Percentiles rank a stretch among this genome's conserved stretches.
Conservation (phyloP, 495 filamentous ascomycete genomes). For the Aspergillus diversus region DNA sequence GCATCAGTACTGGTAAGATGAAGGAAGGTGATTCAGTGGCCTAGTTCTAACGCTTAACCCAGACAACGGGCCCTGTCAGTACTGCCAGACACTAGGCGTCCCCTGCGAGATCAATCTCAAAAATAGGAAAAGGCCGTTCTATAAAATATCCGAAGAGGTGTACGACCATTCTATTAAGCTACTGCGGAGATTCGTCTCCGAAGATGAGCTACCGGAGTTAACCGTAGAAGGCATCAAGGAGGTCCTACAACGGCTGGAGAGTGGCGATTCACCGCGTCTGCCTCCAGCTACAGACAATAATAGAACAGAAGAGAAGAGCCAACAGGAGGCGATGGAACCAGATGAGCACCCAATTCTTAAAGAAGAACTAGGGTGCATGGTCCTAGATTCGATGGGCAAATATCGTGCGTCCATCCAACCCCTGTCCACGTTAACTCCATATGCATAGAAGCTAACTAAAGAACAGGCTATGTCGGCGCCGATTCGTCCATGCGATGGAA, state of each 20-base stretch:
- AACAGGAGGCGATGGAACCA: background rate
- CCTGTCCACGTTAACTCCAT: too few species aligned
- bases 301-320: background rate
- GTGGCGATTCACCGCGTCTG: background rate
- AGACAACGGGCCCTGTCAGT: constrained; percentile 1
- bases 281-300: background rate
- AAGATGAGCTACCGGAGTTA: constrained; percentile 3
- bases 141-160: constrained; percentile 2
- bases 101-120: constrained; percentile 2
- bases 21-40: background rate
- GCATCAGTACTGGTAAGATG: background rate
- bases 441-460: too few species aligned
- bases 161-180: constrained; percentile 10
- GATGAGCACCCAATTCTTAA: constrained; percentile 3
- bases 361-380: background rate
- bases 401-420: background rate
- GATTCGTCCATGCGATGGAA: constrained; percentile 6
- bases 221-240: constrained; percentile 6
- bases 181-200: background rate
- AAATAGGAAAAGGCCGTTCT: constrained; percentile 3
- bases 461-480: constrained; percentile 8
- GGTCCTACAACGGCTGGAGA: background rate
- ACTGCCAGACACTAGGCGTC: background rate
- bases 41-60: background rate
- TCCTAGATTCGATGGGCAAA: constrained; percentile 9